A percentile compares a stretch with the other conserved stretches of the same genome.
These are phyloP conservation scores for Ceratobasidium sp. DNA, from an alignment of 1,284 basidiomycete genomes.

Conservation along the genomic window DNA sequence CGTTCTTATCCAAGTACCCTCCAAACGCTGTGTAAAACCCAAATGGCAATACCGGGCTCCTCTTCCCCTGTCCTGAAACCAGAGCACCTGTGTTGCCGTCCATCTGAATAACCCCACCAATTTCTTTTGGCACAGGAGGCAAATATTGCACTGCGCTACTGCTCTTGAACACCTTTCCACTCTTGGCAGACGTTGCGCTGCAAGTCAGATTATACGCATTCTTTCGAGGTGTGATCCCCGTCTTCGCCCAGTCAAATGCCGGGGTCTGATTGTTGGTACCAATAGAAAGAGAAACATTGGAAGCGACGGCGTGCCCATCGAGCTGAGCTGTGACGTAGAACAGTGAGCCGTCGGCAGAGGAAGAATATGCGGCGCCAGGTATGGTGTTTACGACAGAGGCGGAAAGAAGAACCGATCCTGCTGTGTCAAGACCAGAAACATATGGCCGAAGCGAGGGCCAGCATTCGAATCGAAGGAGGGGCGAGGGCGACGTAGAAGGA, in stretches of 20 bases:
- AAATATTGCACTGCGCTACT: constrained; percentile 65
- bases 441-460: constrained; percentile 74
- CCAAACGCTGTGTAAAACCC: constrained; percentile 78
- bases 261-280: constrained; percentile 53
- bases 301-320: constrained; percentile 57
- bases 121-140: constrained; percentile 60
- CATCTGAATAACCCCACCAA: constrained; percentile 69
- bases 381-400: constrained; percentile 64
- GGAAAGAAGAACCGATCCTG: constrained; percentile 65
- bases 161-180: constrained; percentile 59
- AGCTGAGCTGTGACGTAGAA: constrained; percentile 59
- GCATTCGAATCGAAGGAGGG: constrained; percentile 73
- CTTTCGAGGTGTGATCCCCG: constrained; percentile 58
- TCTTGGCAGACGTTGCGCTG: constrained; percentile 54
- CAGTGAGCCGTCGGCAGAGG: constrained; percentile 51
- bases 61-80: constrained; percentile 58
- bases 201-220: constrained; percentile 65
- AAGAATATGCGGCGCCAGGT: constrained; percentile 61
- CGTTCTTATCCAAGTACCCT: constrained; percentile 66
- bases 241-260: constrained; percentile 60
- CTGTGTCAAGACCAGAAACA: constrained; percentile 62
- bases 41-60: constrained; percentile 69
- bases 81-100: constrained; percentile 74
- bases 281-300: constrained; percentile 63
- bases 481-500: constrained; percentile 59